Conservation (phyloP, 2,329 filamentous ascomycete species). For the Aureobasidium namibiae region DNA sequence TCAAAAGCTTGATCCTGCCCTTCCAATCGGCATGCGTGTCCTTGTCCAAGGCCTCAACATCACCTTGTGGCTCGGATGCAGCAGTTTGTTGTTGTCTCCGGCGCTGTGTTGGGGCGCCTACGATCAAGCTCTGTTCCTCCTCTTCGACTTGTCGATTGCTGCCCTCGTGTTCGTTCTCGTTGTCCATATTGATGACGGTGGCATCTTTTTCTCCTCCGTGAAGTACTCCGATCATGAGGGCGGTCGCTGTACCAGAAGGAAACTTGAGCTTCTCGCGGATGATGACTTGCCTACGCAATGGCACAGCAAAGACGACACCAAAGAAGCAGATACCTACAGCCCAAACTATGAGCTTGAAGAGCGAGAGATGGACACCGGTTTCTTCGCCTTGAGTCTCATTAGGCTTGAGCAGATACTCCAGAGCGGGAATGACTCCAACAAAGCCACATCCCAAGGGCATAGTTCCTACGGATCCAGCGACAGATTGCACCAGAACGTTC, state of each 20-base stretch:
- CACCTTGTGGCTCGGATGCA: neutral
- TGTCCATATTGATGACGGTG: conserved; percentile 32
- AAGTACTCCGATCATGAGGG: conserved; percentile 82
- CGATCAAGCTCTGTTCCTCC: conserved; percentile 9
- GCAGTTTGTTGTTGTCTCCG: neutral
- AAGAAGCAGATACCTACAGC: conserved; percentile 91
- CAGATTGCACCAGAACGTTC: conserved; percentile 93
- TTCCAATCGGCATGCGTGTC: conserved; percentile 48
- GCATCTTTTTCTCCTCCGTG: conserved; percentile 52
- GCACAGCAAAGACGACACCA: conserved; percentile 92
- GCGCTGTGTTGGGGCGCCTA: neutral
- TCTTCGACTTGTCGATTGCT: conserved; percentile 20
- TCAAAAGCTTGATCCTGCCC: conserved; percentile 51
- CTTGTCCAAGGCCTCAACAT: conserved; percentile 25
- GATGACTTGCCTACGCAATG: conserved; percentile 81
- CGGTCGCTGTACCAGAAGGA: conserved; percentile 90
- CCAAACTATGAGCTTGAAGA: conserved; percentile 80
- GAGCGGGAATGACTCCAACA: conserved; percentile 85
- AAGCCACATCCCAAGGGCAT: conserved; percentile 96
- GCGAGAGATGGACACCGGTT: conserved; percentile 31
- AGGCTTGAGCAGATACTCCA: conserved; percentile 73
- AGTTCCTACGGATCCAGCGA: conserved; percentile 88
- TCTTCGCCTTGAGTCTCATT: conserved; percentile 48
- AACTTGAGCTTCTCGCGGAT: conserved; percentile 89
- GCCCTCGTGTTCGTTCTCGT: conserved; percentile 17